phyloP scores from a whole-genome alignment of 306 rosid species.

The Castanea crenata region DNA sequence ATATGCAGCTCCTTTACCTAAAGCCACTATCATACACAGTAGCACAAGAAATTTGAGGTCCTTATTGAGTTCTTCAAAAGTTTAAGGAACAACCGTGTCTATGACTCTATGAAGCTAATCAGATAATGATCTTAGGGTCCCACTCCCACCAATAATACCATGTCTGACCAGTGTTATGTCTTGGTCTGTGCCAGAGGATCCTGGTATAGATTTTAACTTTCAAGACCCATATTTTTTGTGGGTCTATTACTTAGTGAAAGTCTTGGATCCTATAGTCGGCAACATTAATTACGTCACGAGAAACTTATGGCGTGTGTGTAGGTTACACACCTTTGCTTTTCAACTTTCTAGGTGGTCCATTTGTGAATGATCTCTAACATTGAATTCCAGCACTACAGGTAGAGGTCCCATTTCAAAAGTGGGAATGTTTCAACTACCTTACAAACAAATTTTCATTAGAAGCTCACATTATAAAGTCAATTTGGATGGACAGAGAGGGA shows the following conservation, averaged over 20 bases:
- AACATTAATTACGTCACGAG: not conserved
- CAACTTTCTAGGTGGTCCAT: too few relatives aligned
- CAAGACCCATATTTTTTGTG: not conserved
- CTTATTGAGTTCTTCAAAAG: not conserved
- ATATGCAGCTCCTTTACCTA: not conserved
- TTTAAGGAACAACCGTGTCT: not conserved
- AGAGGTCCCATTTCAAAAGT: too few relatives aligned
- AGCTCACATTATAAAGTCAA: too few relatives aligned
- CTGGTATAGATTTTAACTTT: not conserved
- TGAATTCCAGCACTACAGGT: too few relatives aligned
- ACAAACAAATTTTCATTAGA: too few relatives aligned
- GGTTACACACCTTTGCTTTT: not conserved
- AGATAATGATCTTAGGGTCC: slow-evolving; percentile 19
- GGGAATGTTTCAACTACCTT: too few relatives aligned
- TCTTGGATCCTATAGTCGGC: not conserved
- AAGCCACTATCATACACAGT: not conserved
- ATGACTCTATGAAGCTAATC: not conserved
- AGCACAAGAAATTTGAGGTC: not conserved
- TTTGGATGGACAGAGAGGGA: too few relatives aligned
- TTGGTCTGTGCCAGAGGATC: not conserved
- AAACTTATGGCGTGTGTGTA: not conserved
- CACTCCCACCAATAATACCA: not conserved
- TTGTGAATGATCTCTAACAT: too few relatives aligned
- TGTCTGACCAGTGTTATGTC: not conserved
- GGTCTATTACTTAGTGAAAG: not conserved